Evolutionary conservation across 148 eudicot genomes (phyloP).

Genomic region (Tetragonia tetragonoides): DNA sequence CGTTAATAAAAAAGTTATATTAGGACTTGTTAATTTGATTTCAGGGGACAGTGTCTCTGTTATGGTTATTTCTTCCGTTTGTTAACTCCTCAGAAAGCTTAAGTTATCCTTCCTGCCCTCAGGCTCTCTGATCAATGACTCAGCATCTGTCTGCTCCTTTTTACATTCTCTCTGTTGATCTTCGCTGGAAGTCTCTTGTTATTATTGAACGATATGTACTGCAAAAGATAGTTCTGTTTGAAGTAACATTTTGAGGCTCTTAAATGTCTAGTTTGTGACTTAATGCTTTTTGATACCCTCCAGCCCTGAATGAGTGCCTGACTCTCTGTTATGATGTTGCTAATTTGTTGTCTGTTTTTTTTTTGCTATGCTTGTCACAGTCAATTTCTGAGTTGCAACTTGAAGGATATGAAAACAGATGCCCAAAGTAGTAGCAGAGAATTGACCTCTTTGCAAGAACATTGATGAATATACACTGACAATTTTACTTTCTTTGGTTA

Average conservation of each 20-base stretch:
- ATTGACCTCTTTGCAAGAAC: neutral
- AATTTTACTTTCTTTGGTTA: conserved; percentile 15
- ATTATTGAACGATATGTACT: neutral
- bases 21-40: neutral
- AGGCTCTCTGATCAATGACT: neutral
- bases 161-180: neutral
- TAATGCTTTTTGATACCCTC: neutral
- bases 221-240: neutral
- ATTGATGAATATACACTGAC: neutral
- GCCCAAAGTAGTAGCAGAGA: neutral
- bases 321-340: neutral
- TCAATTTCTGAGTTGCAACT: neutral
- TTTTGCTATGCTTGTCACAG: neutral
- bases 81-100: neutral
- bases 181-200: neutral
- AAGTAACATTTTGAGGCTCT: neutral
- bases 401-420: neutral
- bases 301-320: neutral
- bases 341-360: neutral
- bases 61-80: neutral
- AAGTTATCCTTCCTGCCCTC: too few relatives aligned
- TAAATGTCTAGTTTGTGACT: neutral
- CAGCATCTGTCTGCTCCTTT: neutral
- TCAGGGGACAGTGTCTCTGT: neutral
- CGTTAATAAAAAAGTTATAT: neutral